Evolutionary conservation across 75 land plant genomes (phyloP).

Genomic region (Adiantum capillusveneris): DNA sequence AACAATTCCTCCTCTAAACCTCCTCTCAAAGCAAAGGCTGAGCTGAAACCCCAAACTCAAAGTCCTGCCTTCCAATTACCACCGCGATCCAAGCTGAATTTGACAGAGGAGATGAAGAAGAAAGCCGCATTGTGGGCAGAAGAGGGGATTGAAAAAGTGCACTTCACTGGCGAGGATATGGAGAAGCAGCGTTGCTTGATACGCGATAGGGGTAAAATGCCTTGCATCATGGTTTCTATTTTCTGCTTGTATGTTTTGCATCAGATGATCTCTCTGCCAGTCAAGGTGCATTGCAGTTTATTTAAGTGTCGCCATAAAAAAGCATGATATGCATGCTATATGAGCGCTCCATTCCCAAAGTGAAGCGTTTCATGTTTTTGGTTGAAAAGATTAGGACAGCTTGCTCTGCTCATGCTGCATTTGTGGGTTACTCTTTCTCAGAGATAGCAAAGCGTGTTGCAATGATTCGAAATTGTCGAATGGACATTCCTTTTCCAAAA

Average conservation of each 20-base stretch:
- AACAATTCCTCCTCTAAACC: neutral
- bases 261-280: neutral
- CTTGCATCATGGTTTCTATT: neutral
- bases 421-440: too few species aligned
- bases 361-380: too few species aligned
- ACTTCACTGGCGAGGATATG: constrained; percentile 14
- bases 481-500: neutral
- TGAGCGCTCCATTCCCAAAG: neutral
- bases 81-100: neutral
- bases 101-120: constrained; percentile 16
- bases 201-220: neutral
- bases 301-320: neutral
- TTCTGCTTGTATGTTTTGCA: too few species aligned
- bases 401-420: too few species aligned
- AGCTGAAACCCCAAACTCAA: neutral
- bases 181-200: constrained; percentile 2
- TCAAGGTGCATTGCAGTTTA: neutral
- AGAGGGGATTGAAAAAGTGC: constrained; percentile 13
- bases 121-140: constrained; percentile 11
- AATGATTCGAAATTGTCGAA: neutral
- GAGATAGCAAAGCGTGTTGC: constrained; percentile 7
- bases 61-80: neutral
- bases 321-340: neutral
- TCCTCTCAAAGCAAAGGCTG: neutral
- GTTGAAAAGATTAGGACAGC: too few species aligned